phyloP scores from a whole-genome alignment of 2,329 filamentous ascomycete genomes.

The Pseudocercospora crystallina region DNA sequence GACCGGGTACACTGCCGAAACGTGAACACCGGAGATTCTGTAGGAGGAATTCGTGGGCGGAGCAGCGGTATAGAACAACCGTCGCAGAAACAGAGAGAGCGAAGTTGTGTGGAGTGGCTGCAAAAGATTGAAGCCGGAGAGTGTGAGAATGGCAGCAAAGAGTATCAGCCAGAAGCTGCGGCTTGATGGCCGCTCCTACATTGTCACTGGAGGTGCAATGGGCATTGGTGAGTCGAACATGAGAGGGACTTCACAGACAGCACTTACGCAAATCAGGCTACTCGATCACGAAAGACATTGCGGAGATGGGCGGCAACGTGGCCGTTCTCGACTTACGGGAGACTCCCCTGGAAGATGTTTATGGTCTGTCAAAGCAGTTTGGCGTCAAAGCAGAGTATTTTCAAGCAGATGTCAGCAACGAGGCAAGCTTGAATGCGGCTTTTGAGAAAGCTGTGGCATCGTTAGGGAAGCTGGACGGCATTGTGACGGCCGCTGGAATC shows the following conservation, averaged over 20 bases:
- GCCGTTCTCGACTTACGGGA: slow-evolving; percentile 61
- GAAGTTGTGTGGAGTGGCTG: too few relatives aligned
- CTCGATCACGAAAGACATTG: slow-evolving; percentile 29
- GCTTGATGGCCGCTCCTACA: slow-evolving; percentile 27
- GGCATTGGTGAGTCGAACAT: slow-evolving; percentile 21
- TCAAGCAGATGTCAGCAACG: slow-evolving; percentile 41
- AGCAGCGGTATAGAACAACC: too few relatives aligned
- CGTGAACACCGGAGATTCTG: too few relatives aligned
- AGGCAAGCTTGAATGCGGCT: slow-evolving; percentile 24
- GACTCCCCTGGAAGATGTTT: slow-evolving; percentile 28
- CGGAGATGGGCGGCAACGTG: slow-evolving; percentile 46
- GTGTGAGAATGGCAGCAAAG: slow-evolving; percentile 3
- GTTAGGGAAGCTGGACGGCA: slow-evolving; percentile 28
- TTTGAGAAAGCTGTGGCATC: slow-evolving; percentile 27
- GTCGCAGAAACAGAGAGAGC: too few relatives aligned
- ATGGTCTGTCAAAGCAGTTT: slow-evolving; percentile 51
- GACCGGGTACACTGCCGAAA: too few relatives aligned
- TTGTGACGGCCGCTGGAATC: slow-evolving; percentile 33
- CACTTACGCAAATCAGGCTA: slow-evolving; percentile 12
- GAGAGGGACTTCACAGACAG: background rate
- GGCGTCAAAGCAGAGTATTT: slow-evolving; percentile 55
- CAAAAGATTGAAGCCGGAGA: background rate
- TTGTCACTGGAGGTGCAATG: slow-evolving; percentile 31
- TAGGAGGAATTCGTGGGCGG: too few relatives aligned
- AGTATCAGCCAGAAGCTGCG: slow-evolving; percentile 23